Evolutionary conservation across 2,329 filamentous ascomycete species (phyloP).

Genomic region (Aspergillus tubingensis): DNA sequence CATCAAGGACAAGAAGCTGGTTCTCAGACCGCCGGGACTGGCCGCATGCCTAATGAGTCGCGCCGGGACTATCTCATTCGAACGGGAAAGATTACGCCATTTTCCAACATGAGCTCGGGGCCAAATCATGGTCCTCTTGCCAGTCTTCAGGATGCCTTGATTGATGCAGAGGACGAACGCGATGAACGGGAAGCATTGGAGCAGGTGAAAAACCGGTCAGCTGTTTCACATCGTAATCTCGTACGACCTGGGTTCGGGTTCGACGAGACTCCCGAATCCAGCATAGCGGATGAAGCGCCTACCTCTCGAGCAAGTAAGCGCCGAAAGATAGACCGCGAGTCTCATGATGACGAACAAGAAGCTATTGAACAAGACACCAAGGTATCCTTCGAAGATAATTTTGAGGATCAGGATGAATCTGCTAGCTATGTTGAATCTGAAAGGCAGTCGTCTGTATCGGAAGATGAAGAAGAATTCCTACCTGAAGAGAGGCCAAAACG

Average conservation of each 20-base stretch:
- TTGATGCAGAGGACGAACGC: constrained; percentile 76
- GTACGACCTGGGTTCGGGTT: constrained; percentile 71
- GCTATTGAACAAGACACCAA: constrained; percentile 12
- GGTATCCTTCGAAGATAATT: constrained; percentile 18
- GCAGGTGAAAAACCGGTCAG: constrained; percentile 39
- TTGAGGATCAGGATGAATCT: constrained; percentile 37
- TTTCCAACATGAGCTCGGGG: constrained; percentile 73
- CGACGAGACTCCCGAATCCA: constrained; percentile 41
- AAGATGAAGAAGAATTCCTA: constrained; percentile 40
- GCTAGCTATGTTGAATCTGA: constrained; percentile 38
- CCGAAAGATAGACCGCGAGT: constrained; percentile 32
- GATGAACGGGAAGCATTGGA: constrained; percentile 54
- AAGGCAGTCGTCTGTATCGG: constrained; percentile 29
- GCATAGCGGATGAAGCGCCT: constrained; percentile 26
- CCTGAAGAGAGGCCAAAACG: constrained; percentile 31
- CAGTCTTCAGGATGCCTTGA: constrained; percentile 72
- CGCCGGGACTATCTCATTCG: constrained; percentile 88
- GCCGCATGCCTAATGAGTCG: constrained; percentile 73
- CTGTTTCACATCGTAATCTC: constrained; percentile 70
- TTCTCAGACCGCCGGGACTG: constrained; percentile 46
- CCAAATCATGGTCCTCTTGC: constrained; percentile 62
- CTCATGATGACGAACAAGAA: constrained; percentile 5
- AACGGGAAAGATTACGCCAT: constrained; percentile 96
- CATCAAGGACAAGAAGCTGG: constrained; percentile 58
- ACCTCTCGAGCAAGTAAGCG: constrained; percentile 35